phyloP scores from a whole-genome alignment of 352 stramenopile species.

The Phytophthora ohioensis region DNA sequence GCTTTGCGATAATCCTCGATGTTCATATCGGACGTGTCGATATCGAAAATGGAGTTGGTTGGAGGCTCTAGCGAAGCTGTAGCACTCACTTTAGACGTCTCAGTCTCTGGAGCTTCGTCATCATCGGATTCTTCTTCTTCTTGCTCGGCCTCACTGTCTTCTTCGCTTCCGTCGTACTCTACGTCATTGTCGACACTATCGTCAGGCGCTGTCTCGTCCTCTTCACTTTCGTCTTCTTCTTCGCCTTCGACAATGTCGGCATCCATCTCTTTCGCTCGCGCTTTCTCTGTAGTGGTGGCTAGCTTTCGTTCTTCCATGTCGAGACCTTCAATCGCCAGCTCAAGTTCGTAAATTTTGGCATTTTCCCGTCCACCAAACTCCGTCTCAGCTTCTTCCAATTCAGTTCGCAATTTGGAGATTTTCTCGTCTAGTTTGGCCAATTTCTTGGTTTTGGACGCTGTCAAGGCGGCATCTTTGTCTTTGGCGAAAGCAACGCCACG shows the following conservation, averaged over 20 bases:
- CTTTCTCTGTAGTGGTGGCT: slow-evolving; percentile 26
- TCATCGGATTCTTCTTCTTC: slow-evolving; percentile 22
- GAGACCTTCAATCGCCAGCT: slow-evolving; percentile 50
- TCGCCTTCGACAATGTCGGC: slow-evolving; percentile 24
- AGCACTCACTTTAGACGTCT: slow-evolving; percentile 8
- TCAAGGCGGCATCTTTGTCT: slow-evolving; percentile 25
- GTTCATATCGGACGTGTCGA: slow-evolving; percentile 56
- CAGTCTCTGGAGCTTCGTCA: slow-evolving; percentile 25
- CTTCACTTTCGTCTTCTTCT: slow-evolving; percentile 29
- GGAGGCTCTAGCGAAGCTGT: not conserved
- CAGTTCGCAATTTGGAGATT: slow-evolving; percentile 40
- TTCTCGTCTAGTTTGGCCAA: slow-evolving; percentile 45
- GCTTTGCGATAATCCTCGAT: slow-evolving; percentile 59
- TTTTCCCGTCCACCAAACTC: slow-evolving; percentile 34
- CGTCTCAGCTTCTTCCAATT: slow-evolving; percentile 45
- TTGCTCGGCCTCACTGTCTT: not conserved
- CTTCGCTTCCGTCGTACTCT: slow-evolving; percentile 16
- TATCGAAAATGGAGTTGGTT: slow-evolving; percentile 50
- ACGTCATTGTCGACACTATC: slow-evolving; percentile 6
- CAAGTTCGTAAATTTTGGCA: slow-evolving; percentile 55
- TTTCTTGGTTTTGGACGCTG: slow-evolving; percentile 34
- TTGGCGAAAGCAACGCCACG: slow-evolving; percentile 19
- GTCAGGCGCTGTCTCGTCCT: slow-evolving; percentile 19
- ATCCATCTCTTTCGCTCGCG: slow-evolving; percentile 38
- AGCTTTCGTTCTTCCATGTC: slow-evolving; percentile 42